These are phyloP conservation scores for Pichia norvegensis DNA, from an alignment of 1,139 yeast genomes.

Conservation along the genomic window DNA sequence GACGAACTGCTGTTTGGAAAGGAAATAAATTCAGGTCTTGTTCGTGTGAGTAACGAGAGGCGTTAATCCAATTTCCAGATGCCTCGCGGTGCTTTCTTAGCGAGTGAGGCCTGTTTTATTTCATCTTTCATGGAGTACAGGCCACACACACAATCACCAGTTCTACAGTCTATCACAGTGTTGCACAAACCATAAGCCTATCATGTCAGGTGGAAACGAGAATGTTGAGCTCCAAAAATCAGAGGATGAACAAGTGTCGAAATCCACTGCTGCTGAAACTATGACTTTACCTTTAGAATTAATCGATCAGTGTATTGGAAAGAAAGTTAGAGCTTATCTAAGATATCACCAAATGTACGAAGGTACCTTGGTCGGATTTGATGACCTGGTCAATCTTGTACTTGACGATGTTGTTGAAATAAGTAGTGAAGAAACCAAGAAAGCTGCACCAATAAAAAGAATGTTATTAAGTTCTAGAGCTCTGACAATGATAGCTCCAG, in stretches of 20 bases:
- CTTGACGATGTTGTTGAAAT: slow-evolving; percentile 71
- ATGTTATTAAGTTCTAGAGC: slow-evolving; percentile 86
- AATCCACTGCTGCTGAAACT: slow-evolving; percentile 4
- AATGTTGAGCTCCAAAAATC: background rate
- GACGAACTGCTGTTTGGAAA: background rate
- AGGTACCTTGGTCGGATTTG: slow-evolving; percentile 86
- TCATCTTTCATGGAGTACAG: no score
- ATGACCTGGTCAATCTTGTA: slow-evolving; percentile 91
- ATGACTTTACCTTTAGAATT: slow-evolving; percentile 62
- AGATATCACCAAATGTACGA: slow-evolving; percentile 69
- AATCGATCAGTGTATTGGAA: slow-evolving; percentile 81
- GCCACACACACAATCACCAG: no score
- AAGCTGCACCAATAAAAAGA: slow-evolving; percentile 34
- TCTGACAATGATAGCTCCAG: slow-evolving; percentile 66
- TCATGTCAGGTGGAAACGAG: background rate
- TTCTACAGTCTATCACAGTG: no score
- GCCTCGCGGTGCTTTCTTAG: no score
- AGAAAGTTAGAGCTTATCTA: slow-evolving; percentile 69
- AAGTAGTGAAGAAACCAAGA: slow-evolving; percentile 27
- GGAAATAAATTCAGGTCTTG: no score
- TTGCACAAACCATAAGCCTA: no score
- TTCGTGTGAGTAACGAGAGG: background rate
- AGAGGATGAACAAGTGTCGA: background rate
- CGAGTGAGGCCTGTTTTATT: no score
- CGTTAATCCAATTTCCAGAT: background rate